A percentile compares a stretch with the other conserved stretches of the same genome.
phyloP scores from a whole-genome alignment of 768 basidiomycete genomes.

The Phanerodontia chrysosporium region DNA sequence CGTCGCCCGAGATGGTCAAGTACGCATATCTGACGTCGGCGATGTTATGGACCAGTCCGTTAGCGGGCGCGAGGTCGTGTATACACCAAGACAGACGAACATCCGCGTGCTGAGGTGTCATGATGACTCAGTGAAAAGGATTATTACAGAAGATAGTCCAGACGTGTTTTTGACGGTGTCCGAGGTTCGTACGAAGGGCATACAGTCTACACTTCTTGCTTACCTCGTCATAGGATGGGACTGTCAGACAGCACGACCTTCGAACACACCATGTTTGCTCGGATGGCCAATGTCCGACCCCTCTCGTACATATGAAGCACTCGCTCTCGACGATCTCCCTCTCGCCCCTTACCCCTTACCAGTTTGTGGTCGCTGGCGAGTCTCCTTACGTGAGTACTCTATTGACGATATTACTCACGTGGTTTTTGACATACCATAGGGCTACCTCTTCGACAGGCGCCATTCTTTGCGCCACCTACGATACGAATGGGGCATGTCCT shows the following conservation, averaged over 20 bases:
- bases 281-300: constrained; percentile 56
- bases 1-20: constrained; percentile 70
- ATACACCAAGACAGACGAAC: constrained; percentile 43
- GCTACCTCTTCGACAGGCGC: constrained; percentile 80
- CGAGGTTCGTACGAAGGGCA: constrained; percentile 48
- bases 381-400: constrained; percentile 59
- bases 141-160: constrained; percentile 76
- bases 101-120: constrained; percentile 68
- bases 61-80: constrained; percentile 35
- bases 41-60: constrained; percentile 22
- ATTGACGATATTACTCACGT: background rate
- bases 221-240: constrained; percentile 57
- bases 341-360: constrained; percentile 76
- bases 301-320: constrained; percentile 61
- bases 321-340: constrained; percentile 70
- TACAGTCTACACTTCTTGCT: no score
- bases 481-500: constrained; percentile 68
- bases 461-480: constrained; percentile 57
- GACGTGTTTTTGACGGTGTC: constrained; percentile 74
- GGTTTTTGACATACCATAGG: constrained; percentile 37
- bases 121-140: constrained; percentile 65
- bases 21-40: constrained; percentile 70
- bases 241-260: constrained; percentile 85
- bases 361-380: constrained; percentile 82
- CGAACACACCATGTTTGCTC: constrained; percentile 65